Percentiles rank a stretch among this genome's conserved stretches.
Evolutionary conservation across 2,329 filamentous ascomycete species (phyloP).

Genomic region (Elsinoe perseae): DNA sequence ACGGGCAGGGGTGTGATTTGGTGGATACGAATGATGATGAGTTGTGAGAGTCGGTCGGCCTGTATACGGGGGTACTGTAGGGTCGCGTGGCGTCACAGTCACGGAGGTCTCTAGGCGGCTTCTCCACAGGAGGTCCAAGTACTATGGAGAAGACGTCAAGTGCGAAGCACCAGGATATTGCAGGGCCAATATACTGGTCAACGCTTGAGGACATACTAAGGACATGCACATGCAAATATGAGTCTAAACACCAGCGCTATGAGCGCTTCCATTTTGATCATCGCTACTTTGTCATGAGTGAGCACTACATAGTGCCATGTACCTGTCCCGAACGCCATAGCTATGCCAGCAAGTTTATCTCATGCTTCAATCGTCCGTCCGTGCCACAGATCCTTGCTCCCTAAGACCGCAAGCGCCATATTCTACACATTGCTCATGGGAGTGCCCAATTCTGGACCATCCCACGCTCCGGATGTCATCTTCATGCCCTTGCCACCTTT

Average conservation of each 20-base stretch:
- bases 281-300: background rate
- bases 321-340: background rate
- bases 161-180: background rate
- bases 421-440: conserved; percentile 14
- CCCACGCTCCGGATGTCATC: background rate
- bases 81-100: no score
- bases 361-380: background rate
- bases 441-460: conserved; percentile 3
- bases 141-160: background rate
- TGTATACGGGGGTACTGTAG: no score
- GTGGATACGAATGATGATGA: background rate
- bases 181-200: background rate
- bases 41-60: background rate
- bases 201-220: background rate
- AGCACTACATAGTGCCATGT: background rate
- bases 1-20: background rate
- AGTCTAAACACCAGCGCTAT: background rate
- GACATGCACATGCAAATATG: background rate
- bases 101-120: no score
- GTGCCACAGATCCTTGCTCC: background rate
- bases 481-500: conserved; percentile 15
- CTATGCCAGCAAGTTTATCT: background rate
- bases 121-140: no score
- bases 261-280: background rate
- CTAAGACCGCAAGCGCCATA: background rate